Evolutionary conservation across 179 eudicot species (phyloP).

Genomic region (Spergularia azorica): DNA sequence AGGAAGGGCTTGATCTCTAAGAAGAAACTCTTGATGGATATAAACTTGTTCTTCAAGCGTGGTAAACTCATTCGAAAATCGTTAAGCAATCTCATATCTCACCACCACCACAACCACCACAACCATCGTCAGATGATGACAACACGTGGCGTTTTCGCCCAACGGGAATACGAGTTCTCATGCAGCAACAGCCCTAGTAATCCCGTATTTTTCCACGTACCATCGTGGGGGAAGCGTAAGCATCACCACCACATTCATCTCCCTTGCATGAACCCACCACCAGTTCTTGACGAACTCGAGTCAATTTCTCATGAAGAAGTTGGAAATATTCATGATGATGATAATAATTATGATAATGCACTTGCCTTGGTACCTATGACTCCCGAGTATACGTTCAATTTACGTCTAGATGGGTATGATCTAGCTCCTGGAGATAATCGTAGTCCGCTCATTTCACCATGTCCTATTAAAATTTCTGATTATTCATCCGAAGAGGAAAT

Average conservation of each 20-base stretch:
- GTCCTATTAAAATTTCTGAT: conserved; percentile 30
- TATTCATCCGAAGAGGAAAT: conserved; percentile 32
- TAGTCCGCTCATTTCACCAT: conserved; percentile 27
- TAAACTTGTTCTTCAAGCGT: conserved; percentile 30
- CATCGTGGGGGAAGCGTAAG: conserved; percentile 18
- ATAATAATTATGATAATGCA: conserved; percentile 4
- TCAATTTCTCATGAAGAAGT: background rate
- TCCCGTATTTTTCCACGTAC: conserved; percentile 32
- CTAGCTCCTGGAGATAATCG: conserved; percentile 21
- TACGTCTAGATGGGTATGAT: conserved; percentile 30
- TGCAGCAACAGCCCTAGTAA: conserved; percentile 31
- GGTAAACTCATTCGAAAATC: conserved; percentile 32
- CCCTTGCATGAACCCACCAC: conserved; percentile 28
- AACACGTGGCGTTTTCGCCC: conserved; percentile 19
- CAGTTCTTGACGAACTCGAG: conserved; percentile 31
- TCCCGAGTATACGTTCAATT: conserved; percentile 32
- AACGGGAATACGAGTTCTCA: conserved; percentile 33
- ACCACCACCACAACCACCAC: conserved; percentile 28
- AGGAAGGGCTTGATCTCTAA: conserved; percentile 36
- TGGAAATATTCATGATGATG: background rate
- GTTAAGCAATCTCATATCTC: conserved; percentile 26
- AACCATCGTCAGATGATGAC: conserved; percentile 22
- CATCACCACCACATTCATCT: conserved; percentile 29
- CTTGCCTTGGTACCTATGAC: conserved; percentile 31
- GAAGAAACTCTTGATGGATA: conserved; percentile 31